A percentile compares a stretch with the other conserved stretches of the same genome.
phyloP scores from a whole-genome alignment of 805 yeast species.

The Metschnikowia noctiluminum region DNA sequence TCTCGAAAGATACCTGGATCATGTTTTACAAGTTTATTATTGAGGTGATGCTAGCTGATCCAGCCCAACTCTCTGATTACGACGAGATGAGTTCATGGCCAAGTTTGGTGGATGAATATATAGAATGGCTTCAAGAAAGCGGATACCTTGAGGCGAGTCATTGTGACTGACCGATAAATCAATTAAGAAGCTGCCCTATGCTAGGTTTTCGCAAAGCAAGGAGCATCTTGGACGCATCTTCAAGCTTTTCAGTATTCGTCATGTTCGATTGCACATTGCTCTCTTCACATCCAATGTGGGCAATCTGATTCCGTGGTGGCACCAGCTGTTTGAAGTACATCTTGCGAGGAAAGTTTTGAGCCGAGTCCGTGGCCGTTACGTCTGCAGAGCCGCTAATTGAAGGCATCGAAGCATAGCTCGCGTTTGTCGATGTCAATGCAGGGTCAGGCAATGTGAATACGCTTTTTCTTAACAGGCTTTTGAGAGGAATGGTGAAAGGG shows the following conservation, averaged over 20 bases:
- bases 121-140: slow-evolving; percentile 49
- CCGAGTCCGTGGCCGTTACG: neutral
- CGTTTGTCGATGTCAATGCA: slow-evolving; percentile 19
- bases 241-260: slow-evolving; percentile 15
- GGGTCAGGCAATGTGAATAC: slow-evolving; percentile 40
- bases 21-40: slow-evolving; percentile 70
- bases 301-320: slow-evolving; percentile 25
- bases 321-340: slow-evolving; percentile 29
- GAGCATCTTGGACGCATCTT: slow-evolving; percentile 38
- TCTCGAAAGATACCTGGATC: slow-evolving; percentile 79
- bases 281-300: slow-evolving; percentile 17
- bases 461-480: slow-evolving; percentile 15
- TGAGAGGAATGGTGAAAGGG: slow-evolving; percentile 28
- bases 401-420: neutral
- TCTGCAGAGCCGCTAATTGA: neutral
- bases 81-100: slow-evolving; percentile 94
- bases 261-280: neutral
- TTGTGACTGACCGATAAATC: neutral
- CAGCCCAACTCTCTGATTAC: slow-evolving; percentile 49
- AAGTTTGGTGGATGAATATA: slow-evolving; percentile 76
- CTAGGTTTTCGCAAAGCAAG: slow-evolving; percentile 40
- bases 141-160: slow-evolving; percentile 11
- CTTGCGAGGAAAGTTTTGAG: slow-evolving; percentile 21
- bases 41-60: slow-evolving; percentile 47
- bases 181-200: slow-evolving; percentile 40